Evolutionary conservation across 768 basidiomycete genomes (phyloP).

Genomic region (Lactarius psammicola): DNA sequence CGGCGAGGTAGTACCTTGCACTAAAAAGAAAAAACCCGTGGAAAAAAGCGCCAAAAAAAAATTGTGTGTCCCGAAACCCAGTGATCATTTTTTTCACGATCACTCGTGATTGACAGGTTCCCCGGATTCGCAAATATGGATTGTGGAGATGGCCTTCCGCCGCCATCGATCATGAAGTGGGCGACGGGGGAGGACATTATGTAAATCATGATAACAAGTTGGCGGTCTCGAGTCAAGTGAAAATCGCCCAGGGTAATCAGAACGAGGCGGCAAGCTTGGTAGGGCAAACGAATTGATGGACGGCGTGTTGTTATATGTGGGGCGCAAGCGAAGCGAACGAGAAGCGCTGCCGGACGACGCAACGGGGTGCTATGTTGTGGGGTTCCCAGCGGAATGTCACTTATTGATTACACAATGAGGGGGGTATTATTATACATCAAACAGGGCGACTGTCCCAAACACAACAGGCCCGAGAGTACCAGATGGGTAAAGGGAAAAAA

Average conservation of each 20-base stretch:
- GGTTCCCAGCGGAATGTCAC: slow-evolving; percentile 1
- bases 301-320: background rate
- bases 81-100: background rate
- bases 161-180: background rate
- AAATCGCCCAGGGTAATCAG: background rate
- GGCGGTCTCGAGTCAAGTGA: background rate
- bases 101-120: background rate
- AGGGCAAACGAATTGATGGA: background rate
- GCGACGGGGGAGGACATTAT: background rate
- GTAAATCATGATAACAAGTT: background rate
- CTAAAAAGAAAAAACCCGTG: background rate
- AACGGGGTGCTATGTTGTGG: background rate
- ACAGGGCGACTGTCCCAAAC: slow-evolving; percentile 7
- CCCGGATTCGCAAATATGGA: background rate
- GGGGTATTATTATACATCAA: slow-evolving; percentile 10
- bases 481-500: background rate
- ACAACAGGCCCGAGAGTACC: background rate
- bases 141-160: background rate
- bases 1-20: background rate
- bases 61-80: background rate
- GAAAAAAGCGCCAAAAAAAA: background rate
- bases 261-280: background rate
- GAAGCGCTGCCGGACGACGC: background rate
- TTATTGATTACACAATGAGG: slow-evolving; percentile 10
- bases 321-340: background rate